A percentile compares a stretch with the other conserved stretches of the same genome.
These are phyloP conservation scores for Termitomyces sp. DNA, from an alignment of 768 basidiomycete species.

Conservation along the genomic window DNA sequence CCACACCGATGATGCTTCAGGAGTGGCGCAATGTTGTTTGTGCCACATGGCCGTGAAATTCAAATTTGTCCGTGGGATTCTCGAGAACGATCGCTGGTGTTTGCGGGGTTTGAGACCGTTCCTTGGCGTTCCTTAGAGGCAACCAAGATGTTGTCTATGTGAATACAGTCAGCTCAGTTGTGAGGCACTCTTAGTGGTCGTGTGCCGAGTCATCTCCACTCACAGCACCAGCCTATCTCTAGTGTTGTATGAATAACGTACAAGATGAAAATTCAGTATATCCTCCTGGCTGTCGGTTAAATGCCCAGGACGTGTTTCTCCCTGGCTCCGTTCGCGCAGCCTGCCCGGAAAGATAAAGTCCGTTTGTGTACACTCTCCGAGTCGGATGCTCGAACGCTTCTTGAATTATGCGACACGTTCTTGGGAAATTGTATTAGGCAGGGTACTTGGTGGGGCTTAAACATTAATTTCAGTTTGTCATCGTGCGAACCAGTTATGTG, in stretches of 20 bases:
- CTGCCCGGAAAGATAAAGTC: no score
- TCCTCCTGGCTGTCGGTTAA: not conserved
- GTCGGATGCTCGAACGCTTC: not conserved
- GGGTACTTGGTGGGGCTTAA: no score
- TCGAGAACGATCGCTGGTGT: no score
- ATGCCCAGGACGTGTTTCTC: no score
- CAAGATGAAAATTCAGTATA: no score
- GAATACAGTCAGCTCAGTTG: not conserved
- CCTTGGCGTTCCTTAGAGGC: no score
- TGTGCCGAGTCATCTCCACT: not conserved
- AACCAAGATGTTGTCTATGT: no score
- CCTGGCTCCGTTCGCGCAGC: no score
- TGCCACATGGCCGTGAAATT: not conserved
- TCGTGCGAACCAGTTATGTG: not conserved
- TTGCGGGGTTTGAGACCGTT: no score
- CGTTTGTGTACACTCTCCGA: not conserved
- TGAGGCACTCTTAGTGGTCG: not conserved
- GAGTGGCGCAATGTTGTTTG: slow-evolving; percentile 4
- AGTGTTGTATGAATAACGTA: not conserved
- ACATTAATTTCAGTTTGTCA: not conserved
- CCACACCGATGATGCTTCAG: not conserved
- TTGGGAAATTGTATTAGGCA: no score
- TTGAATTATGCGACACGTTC: not conserved
- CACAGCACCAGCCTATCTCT: not conserved
- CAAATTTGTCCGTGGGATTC: slow-evolving; percentile 3